These are phyloP conservation scores for Periconia digitata DNA, from an alignment of 2,329 filamentous ascomycete species.

Conservation along the genomic window DNA sequence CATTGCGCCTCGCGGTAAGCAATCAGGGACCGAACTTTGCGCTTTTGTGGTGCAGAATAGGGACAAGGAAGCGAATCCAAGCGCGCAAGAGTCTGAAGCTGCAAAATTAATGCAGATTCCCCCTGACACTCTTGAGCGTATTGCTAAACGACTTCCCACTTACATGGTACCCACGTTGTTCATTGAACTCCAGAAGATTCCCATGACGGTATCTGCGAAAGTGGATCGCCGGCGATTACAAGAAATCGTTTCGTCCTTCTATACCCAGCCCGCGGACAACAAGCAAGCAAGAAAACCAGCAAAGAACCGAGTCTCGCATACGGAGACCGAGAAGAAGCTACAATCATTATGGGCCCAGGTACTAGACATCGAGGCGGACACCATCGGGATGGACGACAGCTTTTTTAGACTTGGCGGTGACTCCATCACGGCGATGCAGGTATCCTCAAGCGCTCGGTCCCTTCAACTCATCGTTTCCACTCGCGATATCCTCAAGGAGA, in stretches of 20 bases:
- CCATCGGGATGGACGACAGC: constrained; percentile 13
- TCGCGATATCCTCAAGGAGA: too few species aligned
- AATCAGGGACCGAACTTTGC: background rate
- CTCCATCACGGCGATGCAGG: constrained; percentile 26
- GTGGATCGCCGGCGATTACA: background rate
- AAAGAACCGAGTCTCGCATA: background rate
- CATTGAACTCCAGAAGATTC: background rate
- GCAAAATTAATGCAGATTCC: constrained; percentile 7
- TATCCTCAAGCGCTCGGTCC: background rate
- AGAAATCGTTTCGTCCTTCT: too few species aligned
- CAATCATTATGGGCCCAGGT: constrained; percentile 22
- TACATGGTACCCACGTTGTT: background rate
- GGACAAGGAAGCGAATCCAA: background rate
- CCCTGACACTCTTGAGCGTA: constrained; percentile 7
- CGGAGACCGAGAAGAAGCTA: background rate
- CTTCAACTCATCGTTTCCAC: too few species aligned
- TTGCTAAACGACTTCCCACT: background rate
- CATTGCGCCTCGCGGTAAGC: background rate
- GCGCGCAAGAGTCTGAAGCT: background rate
- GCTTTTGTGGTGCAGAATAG: background rate
- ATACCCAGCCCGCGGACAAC: too few species aligned
- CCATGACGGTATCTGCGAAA: background rate
- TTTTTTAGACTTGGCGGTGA: constrained; percentile 28
- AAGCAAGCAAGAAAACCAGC: constrained; percentile 18
- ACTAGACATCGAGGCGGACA: constrained; percentile 20